Evolutionary conservation across 2,329 filamentous ascomycete genomes (phyloP), one percentile per base, ranked within the genome.

Genomic region (Trichophyton rubrum): DNA sequence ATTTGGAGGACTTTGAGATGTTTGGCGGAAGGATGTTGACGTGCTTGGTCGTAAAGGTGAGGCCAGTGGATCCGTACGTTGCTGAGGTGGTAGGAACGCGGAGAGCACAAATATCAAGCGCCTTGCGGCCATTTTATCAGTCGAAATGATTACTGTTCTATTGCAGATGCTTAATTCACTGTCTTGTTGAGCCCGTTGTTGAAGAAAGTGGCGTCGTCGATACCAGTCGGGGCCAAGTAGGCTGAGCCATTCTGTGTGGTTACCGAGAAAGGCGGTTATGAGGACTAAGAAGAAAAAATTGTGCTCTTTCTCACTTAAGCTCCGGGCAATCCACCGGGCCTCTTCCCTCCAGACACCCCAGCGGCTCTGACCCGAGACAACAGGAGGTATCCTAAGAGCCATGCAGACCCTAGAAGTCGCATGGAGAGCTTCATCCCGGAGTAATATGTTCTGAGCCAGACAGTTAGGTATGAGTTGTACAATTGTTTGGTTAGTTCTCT

Each of bases 331-430:
- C 70, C 79, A 82, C 63, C 81, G 75, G 45, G 81, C 80, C 70
- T 84, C 82, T 64, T 84, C 81, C 60, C 81, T 77, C 82, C 82
- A 84, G 9, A 83, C 77, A 9, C 80, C 81, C 79, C 81, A 84
- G 62, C 80, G 77, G 58, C 79, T 80, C 65, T 84, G 81, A 2
- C 82, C 82, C 2, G 81, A 82, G 60, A 80, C 72, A 8, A 83
- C 82, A 56, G 78, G 77, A 15, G 80, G 81, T 35, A 81, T 81
- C 63, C 79, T 78, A 65, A 84, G 75, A 57, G 80, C 81, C 56
- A 77, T 74, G 11, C 78, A 75, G 13, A 84, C 78, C 47, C 82
- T 75, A 60, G 77, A 76, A 17, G 76, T 75, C 33, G 78, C 77
- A 33, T 74, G 69, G 43, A 78, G 70, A 2, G 77, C 75, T 17